Evolutionary conservation across 352 stramenopile species (phyloP), one percentile per base, ranked within the genome.

Genomic region (Phytophthora lateralis): DNA sequence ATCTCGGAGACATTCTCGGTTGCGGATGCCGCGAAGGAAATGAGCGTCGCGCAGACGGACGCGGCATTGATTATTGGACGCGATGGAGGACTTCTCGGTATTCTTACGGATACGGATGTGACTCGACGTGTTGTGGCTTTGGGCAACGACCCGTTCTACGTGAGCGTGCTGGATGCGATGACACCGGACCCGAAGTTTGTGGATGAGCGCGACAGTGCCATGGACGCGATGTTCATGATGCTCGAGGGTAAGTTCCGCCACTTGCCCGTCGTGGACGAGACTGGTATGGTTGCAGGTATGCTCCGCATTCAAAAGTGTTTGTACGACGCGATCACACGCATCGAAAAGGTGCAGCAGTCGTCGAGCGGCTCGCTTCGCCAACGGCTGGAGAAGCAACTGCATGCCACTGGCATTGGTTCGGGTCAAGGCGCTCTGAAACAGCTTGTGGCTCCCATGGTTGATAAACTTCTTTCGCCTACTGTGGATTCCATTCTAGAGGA

Each of bases 261-360:
- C 65, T 73, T 99, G 41, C 97, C 97, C 12, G 97, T 99, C 1
- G 90, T 98, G 1, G 88, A 96, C 55, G 71, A 79, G 24, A 82
- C 90, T 24, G 85, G 87, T 9, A 93, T 91, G 65, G 95, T 99
- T 8, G 90, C 96, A 8, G 97, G 97, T 35, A 91, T 99, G 77
- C 82, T 99, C 32, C 96, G 98, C 47, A 99, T 99, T 67, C 96
- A 98, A 34, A 99, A 99, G 71, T 99, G 97, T 61, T 68, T 99
- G 57, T 98, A 99, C 81, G 97, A 99, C 69, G 97, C 97, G 2
- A 99, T 99, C 66, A 93, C 82, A 15, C 97, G 97, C 41, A 83
- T 99, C 6, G 97, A 99, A 63, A 98, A 93, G 60, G 87, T 87
- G 4, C 82, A 87, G 67, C 77, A 91, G 30, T 78, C 80, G 7